phyloP scores from a whole-genome alignment of 2,329 filamentous ascomycete species.

The Hortaea sp. region DNA sequence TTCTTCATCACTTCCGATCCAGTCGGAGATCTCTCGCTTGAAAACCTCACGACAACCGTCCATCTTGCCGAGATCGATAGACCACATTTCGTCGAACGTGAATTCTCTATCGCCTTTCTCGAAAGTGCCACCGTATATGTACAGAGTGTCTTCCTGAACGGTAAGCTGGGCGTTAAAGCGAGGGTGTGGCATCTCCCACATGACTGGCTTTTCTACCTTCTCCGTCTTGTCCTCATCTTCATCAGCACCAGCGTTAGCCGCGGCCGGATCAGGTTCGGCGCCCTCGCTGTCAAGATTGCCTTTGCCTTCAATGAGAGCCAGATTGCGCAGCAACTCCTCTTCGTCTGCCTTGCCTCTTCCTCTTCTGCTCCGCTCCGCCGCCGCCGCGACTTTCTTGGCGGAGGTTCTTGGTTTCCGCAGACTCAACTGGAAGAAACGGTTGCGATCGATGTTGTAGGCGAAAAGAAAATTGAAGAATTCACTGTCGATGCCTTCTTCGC shows the following conservation, averaged over 20 bases:
- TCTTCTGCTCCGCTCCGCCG: slow-evolving; percentile 46
- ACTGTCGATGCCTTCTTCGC: slow-evolving; percentile 76
- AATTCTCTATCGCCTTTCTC: slow-evolving; percentile 93
- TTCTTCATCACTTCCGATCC: slow-evolving; percentile 49
- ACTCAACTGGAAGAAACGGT: slow-evolving; percentile 79
- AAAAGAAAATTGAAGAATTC: slow-evolving; percentile 92
- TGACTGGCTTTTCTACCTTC: slow-evolving; percentile 44
- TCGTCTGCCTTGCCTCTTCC: slow-evolving; percentile 83
- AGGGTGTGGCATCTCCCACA: slow-evolving; percentile 77
- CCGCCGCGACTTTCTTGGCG: slow-evolving; percentile 44
- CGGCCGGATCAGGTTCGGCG: slow-evolving; percentile 20
- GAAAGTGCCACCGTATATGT: slow-evolving; percentile 90
- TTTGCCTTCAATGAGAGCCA: slow-evolving; percentile 75
- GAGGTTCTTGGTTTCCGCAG: slow-evolving; percentile 59
- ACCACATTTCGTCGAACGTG: slow-evolving; percentile 91
- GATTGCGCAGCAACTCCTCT: slow-evolving; percentile 76
- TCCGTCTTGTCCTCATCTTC: slow-evolving; percentile 45
- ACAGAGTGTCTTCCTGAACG: slow-evolving; percentile 84
- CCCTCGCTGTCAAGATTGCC: slow-evolving; percentile 46
- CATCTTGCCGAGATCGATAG: slow-evolving; percentile 86
- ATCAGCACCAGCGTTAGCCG: slow-evolving; percentile 17
- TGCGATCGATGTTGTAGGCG: slow-evolving; percentile 91
- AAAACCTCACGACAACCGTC: slow-evolving; percentile 92
- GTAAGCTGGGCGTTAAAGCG: slow-evolving; percentile 86
- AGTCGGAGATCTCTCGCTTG: slow-evolving; percentile 74